Percentiles rank a stretch among this genome's conserved stretches.
phyloP scores from a whole-genome alignment of 352 stramenopile species.

The Phytophthora parvispora region DNA sequence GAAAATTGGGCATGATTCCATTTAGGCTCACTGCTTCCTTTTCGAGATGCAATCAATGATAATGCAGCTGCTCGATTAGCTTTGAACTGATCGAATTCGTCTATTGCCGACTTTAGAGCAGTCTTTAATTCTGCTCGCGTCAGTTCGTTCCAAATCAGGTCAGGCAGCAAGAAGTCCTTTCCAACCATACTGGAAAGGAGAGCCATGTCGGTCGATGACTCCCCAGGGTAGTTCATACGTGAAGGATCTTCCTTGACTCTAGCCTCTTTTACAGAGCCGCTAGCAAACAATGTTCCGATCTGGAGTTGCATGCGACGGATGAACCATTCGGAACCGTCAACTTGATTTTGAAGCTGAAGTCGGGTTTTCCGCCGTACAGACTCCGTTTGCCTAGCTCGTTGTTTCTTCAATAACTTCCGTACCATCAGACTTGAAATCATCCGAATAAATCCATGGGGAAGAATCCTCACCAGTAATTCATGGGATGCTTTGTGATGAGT shows the following conservation, averaged over 20 bases:
- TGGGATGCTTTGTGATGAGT: conserved; percentile 81
- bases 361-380: conserved; percentile 36
- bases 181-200: conserved; percentile 73
- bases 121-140: conserved; percentile 65
- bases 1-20: conserved; percentile 84
- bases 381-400: conserved; percentile 51
- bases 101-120: conserved; percentile 53
- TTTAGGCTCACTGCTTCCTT: conserved; percentile 26
- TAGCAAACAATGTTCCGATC: conserved; percentile 54
- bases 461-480: conserved; percentile 68
- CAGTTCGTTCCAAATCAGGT: conserved; percentile 83
- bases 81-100: conserved; percentile 67
- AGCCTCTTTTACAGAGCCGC: conserved; percentile 26
- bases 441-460: conserved; percentile 81
- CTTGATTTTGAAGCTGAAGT: conserved; percentile 23
- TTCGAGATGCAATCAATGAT: conserved; percentile 35
- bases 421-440: conserved; percentile 74
- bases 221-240: conserved; percentile 77
- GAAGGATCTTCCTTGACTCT: conserved; percentile 60
- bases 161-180: conserved; percentile 80
- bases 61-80: conserved; percentile 26
- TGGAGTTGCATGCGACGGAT: conserved; percentile 78
- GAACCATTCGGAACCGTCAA: conserved; percentile 64
- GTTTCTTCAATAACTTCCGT: conserved; percentile 72
- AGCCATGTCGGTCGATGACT: conserved; percentile 75